phyloP scores from a whole-genome alignment of 441 rosid genomes.

The Erodium trifolium region DNA sequence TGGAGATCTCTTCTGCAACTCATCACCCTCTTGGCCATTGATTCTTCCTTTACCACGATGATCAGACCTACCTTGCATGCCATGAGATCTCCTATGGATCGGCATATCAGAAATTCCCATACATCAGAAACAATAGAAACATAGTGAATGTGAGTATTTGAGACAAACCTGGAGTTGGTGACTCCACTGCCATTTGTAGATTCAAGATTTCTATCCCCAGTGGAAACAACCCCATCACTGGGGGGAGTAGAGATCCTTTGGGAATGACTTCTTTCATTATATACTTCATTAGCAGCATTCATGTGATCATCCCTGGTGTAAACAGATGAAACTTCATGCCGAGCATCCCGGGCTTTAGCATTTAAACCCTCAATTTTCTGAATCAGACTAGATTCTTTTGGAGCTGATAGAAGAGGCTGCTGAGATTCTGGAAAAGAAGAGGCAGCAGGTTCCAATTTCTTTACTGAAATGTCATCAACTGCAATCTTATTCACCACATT shows the following conservation, averaged over 20 bases:
- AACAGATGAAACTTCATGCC: slow-evolving; percentile 14
- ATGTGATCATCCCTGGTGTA: slow-evolving; percentile 13
- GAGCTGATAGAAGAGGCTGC: slow-evolving; percentile 16
- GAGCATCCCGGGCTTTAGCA: slow-evolving; percentile 28
- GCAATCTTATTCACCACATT: slow-evolving; percentile 24
- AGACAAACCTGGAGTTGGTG: slow-evolving; percentile 52
- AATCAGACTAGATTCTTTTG: slow-evolving; percentile 58
- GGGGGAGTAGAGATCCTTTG: slow-evolving; percentile 26
- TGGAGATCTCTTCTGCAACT: slow-evolving; percentile 39
- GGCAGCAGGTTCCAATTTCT: slow-evolving; percentile 27
- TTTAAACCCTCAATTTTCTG: slow-evolving; percentile 74
- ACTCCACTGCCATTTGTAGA: slow-evolving; percentile 31
- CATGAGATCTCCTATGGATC: slow-evolving; percentile 23
- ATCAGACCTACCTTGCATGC: slow-evolving; percentile 35
- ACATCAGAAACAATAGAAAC: slow-evolving; percentile 18
- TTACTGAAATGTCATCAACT: slow-evolving; percentile 29
- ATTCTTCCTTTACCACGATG: slow-evolving; percentile 49
- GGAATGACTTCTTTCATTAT: slow-evolving; percentile 28
- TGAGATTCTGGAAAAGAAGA: slow-evolving; percentile 24
- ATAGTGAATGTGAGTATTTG: slow-evolving; percentile 15
- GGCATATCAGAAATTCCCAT: slow-evolving; percentile 25
- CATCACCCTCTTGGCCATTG: slow-evolving; percentile 36
- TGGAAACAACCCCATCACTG: slow-evolving; percentile 26
- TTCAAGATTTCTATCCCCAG: slow-evolving; percentile 35
- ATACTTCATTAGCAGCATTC: slow-evolving; percentile 30